Evolutionary conservation across 2,329 filamentous ascomycete genomes (phyloP).

Genomic region (Magnaporthiopsis rhizophila): DNA sequence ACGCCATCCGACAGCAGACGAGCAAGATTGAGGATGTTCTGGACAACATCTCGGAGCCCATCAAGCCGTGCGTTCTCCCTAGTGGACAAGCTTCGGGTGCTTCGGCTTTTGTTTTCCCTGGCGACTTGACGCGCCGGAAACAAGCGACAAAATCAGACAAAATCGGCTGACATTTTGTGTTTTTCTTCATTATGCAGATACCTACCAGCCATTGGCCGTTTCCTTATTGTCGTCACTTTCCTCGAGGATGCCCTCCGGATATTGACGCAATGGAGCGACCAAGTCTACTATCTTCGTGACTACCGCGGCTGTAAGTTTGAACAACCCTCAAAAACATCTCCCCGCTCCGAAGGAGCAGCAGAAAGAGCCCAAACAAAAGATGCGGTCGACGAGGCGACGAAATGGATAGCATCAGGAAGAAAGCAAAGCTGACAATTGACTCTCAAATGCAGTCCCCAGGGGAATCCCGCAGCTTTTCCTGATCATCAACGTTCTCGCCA

Average conservation of each 20-base stretch:
- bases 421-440: conserved; percentile 10
- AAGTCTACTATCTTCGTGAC: conserved; percentile 85
- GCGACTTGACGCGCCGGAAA: not conserved
- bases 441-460: conserved; percentile 58
- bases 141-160: not conserved
- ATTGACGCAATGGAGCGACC: conserved; percentile 94
- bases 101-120: not conserved
- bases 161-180: conserved; percentile 3
- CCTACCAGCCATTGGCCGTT: conserved; percentile 89
- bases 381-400: no score
- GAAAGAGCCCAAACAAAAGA: not conserved
- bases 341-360: not conserved
- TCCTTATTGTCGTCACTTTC: conserved; percentile 97
- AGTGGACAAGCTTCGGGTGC: not conserved
- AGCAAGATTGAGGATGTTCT: conserved; percentile 96
- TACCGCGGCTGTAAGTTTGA: conserved; percentile 77
- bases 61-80: conserved; percentile 73
- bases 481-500: conserved; percentile 79
- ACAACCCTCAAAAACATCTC: conserved; percentile 2
- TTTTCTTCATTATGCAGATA: conserved; percentile 49
- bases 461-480: conserved; percentile 92
- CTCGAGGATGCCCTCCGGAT: conserved; percentile 94
- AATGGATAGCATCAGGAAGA: conserved; percentile 14
- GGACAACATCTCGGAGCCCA: conserved; percentile 77
- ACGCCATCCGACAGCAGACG: conserved; percentile 86